Evolutionary conservation across 2,329 filamentous ascomycete species (phyloP), one percentile per base, ranked within the genome.

Genomic region (Cordyceps militaris): DNA sequence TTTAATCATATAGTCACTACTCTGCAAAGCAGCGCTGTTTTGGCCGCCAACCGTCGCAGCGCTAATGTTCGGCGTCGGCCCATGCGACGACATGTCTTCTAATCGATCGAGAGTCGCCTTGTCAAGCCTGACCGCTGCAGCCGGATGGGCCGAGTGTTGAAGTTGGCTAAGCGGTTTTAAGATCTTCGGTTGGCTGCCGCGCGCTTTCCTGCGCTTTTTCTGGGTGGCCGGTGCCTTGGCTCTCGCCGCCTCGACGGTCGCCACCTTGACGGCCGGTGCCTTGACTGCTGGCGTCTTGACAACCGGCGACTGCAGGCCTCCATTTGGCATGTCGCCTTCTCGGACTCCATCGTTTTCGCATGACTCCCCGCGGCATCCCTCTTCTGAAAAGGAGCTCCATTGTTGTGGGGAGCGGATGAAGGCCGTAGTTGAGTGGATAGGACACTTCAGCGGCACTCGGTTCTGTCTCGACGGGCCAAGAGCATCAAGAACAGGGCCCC

Each of bases 401-500:
- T 51, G 36, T 36, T 32, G 1, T 26, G 11, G 36, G 11, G 19
- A 11, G 9, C 46, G 55, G 5, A 57, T 24, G 7, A n/a, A 32
- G 8, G 19, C 7, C 14, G 21, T 34, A 4, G 36, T 44, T 1
- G 21, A 8, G n/a, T 57, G 55, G 7, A 36, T 8, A 5, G 55
- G 55, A 21, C 55, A 57, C 24, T 50, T 11, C 1, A 57, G 14
- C 4, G 55, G 44, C 1, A 57, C 16, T 3, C 14, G 30, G 4
- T 4, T 11, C 3, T 11, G n/a, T 8, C 9, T 43, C 6, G 11
- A 32, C 11, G 26, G 38, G n/a, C 36, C 14, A 7, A 87, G 78
- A 1, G 70, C 64, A 0, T 68, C 13, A 6, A 72, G 59, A 1
- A 80, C 70, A 13, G 63, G 66, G 75, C 66, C 16, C 79, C 77